Evolutionary conservation across 805 yeast species (phyloP), one percentile per base, ranked within the genome.

Genomic region (Cyberlindnera lachancei): DNA sequence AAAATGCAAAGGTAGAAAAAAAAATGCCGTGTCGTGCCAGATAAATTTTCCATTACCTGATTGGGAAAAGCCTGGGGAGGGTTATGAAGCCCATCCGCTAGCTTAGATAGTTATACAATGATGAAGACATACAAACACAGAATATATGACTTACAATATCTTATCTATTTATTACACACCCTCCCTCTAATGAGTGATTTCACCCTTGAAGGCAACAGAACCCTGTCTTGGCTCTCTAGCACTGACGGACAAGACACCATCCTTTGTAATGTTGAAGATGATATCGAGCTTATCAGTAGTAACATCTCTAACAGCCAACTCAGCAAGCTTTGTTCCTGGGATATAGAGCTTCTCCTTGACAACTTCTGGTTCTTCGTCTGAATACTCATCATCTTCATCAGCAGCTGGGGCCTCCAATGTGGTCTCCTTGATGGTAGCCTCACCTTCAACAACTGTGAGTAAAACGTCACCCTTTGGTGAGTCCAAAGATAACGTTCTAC

Each of bases 361-460:
- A 54, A 85, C 69, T 61, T 88, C 96, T 45, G 95, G 96, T 66
- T 88, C 96, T 45, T 84, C 94, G 49, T 86, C 95, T 17, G 60
- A 56, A 43, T 66, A 78, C 20, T 70, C 69, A 39, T 70, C 68
- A 41, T 59, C 71, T 31, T 67, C 72, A 41, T 59, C 71, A 32
- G 67, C 72, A 32, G 79, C 72, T 33, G 58, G 57, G 41, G 70
- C 65, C 61, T 84, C 95, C 27, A 85, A 58, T 46, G 78, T 78
- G 38, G 85, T 83, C 60, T 86, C 94, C 63, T 79, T 78, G 48
- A 88, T 66, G 48, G 82, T 73, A 55, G 88, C 74, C 58, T 80
- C 79, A 59, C 92, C 95, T 64, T 88, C 96, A 59, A 70, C 79
- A 43, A 92, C 70, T 54, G 79, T 77, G 40, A 92, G 58, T 33